Evolutionary conservation across 371 early-diverging fungal species (phyloP), one percentile per base, ranked within the genome.

Genomic region (Lichtheimia ramosa): DNA sequence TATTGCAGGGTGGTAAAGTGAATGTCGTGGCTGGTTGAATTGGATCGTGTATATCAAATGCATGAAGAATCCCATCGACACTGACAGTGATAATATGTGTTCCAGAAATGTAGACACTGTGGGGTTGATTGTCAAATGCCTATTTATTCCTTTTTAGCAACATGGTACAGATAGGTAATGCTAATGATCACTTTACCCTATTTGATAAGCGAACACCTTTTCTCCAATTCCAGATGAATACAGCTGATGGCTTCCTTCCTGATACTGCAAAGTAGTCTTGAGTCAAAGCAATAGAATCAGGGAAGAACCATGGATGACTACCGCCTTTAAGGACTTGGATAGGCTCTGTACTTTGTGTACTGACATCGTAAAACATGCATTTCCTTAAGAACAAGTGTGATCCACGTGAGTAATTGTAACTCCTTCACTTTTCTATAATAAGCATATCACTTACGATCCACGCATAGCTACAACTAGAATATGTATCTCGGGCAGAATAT

Each of bases 171-270:
- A 48, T 46, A 1, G 46, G 23, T 18, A 39, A 16, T 43, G 49
- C 28, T 59, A 59, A 7, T n/a, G 21, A 46, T 46, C 46, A 18
- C 34, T 59, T 56, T 63, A 74, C 79, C 68, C 67, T 71, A 49
- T 68, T 71, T 13, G 69, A 62, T 54, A 79, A 58, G 13, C 68
- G 63, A 2, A 75, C 71, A 6, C 79, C 79, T 63, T 79, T 79
- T 39, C 76, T 48, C 79, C 79, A 79, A 50, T 79, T 74, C 79
- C 79, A 79, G n/a, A 79, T 65, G 67, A 74, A 79, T 1, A 79
- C 68, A 39, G 71, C 75, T 0, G 79, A 79, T 14, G 79, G 79
- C 21, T 75, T 75, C 40, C 79, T 64, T 2, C 79, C 79, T 7
- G 70, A 62, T 1, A 79, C 59, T 16, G 70, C 79, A 70, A 79